Conservation (phyloP, 495 filamentous ascomycete species). For the Tuber umbilicatum region DNA sequence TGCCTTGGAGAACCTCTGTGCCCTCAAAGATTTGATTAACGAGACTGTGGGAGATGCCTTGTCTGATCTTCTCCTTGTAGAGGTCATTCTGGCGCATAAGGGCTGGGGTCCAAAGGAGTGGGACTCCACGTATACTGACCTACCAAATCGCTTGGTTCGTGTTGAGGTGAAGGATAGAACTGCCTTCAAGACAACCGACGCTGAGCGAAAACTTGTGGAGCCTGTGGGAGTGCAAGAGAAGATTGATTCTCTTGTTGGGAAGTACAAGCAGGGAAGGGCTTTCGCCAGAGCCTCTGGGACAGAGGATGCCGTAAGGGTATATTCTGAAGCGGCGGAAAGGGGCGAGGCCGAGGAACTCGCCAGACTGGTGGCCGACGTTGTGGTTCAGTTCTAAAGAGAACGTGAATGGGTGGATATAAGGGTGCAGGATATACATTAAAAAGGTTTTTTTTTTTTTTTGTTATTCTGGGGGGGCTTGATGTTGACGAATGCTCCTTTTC, state of each 20-base stretch:
- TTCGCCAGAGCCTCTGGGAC: conserved; percentile 92
- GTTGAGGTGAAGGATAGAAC: conserved; percentile 83
- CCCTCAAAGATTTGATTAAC: conserved; percentile 85
- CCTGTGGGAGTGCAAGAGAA: conserved; percentile 70
- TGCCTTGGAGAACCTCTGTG: conserved; percentile 71
- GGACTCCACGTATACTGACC: conserved; percentile 88
- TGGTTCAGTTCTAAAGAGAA: conserved; percentile 43
- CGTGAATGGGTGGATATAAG: neutral
- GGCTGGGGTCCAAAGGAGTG: conserved; percentile 83
- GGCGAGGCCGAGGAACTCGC: conserved; percentile 81
- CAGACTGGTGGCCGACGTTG: conserved; percentile 68
- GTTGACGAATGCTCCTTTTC: neutral
- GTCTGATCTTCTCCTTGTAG: conserved; percentile 91
- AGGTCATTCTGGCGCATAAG: conserved; percentile 93
- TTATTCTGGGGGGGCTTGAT: neutral
- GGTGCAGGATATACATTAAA: neutral
- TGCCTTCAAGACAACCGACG: conserved; percentile 81
- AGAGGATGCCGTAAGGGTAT: conserved; percentile 92
- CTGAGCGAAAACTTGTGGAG: conserved; percentile 76
- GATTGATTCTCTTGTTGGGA: conserved; percentile 80
- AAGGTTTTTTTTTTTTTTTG: neutral
- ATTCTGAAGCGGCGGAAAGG: conserved; percentile 86
- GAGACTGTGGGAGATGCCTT: conserved; percentile 95
- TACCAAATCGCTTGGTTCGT: conserved; percentile 88
- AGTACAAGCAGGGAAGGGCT: conserved; percentile 80